Conservation (phyloP, 78 protist species). For the Cavenderia fasciculata region DNA sequence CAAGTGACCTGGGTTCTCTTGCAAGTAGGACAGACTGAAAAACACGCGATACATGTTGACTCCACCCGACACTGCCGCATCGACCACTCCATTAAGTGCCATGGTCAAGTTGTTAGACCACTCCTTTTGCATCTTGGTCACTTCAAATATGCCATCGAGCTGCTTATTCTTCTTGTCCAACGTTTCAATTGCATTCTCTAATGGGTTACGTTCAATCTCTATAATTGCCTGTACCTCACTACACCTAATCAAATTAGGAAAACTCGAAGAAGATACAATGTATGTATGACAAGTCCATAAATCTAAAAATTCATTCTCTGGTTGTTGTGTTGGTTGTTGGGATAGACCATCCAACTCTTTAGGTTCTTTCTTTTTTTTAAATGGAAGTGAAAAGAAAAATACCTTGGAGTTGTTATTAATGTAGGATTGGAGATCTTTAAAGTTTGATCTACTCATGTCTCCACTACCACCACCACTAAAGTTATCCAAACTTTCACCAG, state of each 20-base stretch:
- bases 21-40: constrained; percentile 9
- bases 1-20: constrained; percentile 25
- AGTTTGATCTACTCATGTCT: constrained; percentile 15
- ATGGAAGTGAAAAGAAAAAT: constrained; percentile 47
- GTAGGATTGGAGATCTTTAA: constrained; percentile 26
- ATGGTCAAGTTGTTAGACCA: constrained; percentile 55
- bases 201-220: constrained; percentile 64
- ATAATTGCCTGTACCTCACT: constrained; percentile 16
- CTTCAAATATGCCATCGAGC: constrained; percentile 13
- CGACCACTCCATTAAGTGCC: constrained; percentile 75
- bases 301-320: constrained; percentile 28
- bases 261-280: constrained; percentile 9
- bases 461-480: background rate
- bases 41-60: constrained; percentile 68
- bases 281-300: constrained; percentile 65
- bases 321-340: too few relatives aligned
- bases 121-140: constrained; percentile 10
- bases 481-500: background rate
- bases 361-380: constrained; percentile 15
- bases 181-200: constrained; percentile 68
- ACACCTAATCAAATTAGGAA: constrained; percentile 49
- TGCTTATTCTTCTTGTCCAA: constrained; percentile 68
- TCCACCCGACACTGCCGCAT: constrained; percentile 80
- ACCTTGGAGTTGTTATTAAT: constrained; percentile 46
- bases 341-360: background rate